Percentiles rank a stretch among this genome's conserved stretches.
phyloP scores from a whole-genome alignment of 2,329 filamentous ascomycete species.

The Colletotrichum melonis region DNA sequence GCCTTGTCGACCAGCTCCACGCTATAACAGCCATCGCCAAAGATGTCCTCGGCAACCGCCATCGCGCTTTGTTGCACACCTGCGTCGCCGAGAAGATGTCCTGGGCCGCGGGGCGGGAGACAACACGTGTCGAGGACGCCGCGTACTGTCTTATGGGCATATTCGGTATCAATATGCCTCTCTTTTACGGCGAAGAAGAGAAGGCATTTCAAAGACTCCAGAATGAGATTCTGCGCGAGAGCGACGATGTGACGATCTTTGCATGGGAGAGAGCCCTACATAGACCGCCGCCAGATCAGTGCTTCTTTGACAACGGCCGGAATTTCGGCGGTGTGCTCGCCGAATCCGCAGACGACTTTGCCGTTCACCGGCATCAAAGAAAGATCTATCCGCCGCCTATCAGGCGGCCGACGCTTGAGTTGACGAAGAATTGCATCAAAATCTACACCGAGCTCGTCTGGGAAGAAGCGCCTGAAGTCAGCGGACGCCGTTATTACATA shows the following conservation, averaged over 20 bases:
- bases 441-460: neutral
- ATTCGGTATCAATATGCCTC: conserved; percentile 41
- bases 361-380: neutral
- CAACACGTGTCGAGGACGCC: conserved; percentile 38
- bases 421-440: neutral
- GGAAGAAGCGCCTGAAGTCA: neutral
- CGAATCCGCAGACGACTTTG: neutral
- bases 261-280: neutral
- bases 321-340: neutral
- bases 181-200: conserved; percentile 41
- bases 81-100: conserved; percentile 41
- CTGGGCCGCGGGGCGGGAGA: conserved; percentile 39
- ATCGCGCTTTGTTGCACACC: conserved; percentile 23
- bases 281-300: neutral
- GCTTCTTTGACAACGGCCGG: neutral
- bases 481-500: neutral
- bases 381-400: neutral
- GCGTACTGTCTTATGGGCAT: conserved; percentile 43
- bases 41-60: neutral
- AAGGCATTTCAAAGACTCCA: conserved; percentile 38
- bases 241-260: neutral
- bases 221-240: neutral
- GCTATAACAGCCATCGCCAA: neutral
- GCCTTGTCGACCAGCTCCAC: neutral
- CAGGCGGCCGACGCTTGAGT: neutral